These are phyloP conservation scores for Anthracocystis walkeri DNA, from an alignment of 1,284 basidiomycete genomes.

Conservation along the genomic window DNA sequence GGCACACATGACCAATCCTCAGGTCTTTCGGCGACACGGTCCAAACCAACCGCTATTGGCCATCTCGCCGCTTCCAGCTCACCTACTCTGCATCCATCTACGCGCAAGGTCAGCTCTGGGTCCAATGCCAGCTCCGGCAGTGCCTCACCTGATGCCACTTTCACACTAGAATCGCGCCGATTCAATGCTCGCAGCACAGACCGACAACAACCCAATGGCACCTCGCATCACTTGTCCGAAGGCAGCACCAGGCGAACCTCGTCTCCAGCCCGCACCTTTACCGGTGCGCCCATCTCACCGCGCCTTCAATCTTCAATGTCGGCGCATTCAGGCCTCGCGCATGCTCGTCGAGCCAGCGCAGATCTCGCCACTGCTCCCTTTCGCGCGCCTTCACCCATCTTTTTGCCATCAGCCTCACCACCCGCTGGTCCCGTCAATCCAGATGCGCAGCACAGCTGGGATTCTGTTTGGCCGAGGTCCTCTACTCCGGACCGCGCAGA, in stretches of 20 bases:
- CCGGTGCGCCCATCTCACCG: slow-evolving; percentile 51
- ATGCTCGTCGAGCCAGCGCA: slow-evolving; percentile 35
- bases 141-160: slow-evolving; percentile 37
- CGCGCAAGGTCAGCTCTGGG: slow-evolving; percentile 38
- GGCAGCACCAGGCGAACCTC: slow-evolving; percentile 31
- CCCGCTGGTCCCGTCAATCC: slow-evolving; percentile 37
- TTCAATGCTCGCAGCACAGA: slow-evolving; percentile 21
- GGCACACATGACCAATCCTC: slow-evolving; percentile 21
- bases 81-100: slow-evolving; percentile 17
- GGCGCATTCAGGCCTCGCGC: slow-evolving; percentile 30
- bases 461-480: slow-evolving; percentile 59
- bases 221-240: slow-evolving; percentile 24
- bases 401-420: slow-evolving; percentile 36
- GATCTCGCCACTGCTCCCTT: slow-evolving; percentile 29
- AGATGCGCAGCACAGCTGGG: slow-evolving; percentile 55
- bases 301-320: slow-evolving; percentile 54
- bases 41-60: slow-evolving; percentile 16
- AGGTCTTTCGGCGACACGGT: slow-evolving; percentile 13
- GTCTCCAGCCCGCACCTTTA: slow-evolving; percentile 50
- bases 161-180: slow-evolving; percentile 29
- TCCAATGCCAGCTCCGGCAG: slow-evolving; percentile 35
- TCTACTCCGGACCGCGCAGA: slow-evolving; percentile 44
- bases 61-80: slow-evolving; percentile 19
- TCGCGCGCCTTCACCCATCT: slow-evolving; percentile 47
- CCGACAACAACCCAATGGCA: slow-evolving; percentile 28